Evolutionary conservation across 371 early-diverging fungal genomes (phyloP), one percentile per base, ranked within the genome.

Genomic region (Dichotomocladium elegans): DNA sequence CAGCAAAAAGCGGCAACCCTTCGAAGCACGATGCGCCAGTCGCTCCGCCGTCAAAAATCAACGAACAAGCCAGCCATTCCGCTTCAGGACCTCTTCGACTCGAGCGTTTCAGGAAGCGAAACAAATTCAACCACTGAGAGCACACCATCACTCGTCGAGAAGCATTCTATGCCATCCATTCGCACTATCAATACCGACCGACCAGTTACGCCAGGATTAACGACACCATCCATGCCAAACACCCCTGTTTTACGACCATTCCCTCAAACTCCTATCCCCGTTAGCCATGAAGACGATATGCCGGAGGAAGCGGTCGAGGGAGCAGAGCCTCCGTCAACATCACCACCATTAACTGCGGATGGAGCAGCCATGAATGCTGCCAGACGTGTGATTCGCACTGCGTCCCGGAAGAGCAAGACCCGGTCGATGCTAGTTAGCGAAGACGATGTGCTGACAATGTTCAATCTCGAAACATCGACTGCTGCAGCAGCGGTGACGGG

Each of bases 401-500:
- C 66, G 11, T 65, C 66, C 2, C 48, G 66, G 3, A 65, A 65
- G 46, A 53, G 54, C 5, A 65, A 60, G 44, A 58, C 66, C 6
- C 44, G 66, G 9, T 65, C 66, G 1, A 64, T 57, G 42, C 41
- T 64, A 14, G 57, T 60, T 19, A 64, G 51, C 19, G 65, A 64
- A 27, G 54, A 64, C n/a, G 60, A 51, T 19, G 57, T 58, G 28
- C 49, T 55, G 40, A 55, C 46, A 42, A 58, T 64, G 59, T 64
- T 64, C 51, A 17, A 49, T 27, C 43, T 26, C 10, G 54, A 53
- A 15, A 15, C 8, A 4, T n/a, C n/a, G n/a, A 25, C 52, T 26
- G 27, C 40, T 45, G 42, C 25, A n/a, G 64, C 66, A 8, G 51
- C 67, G 3, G 60, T 65, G 7, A 60, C 73, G 1, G 73, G 73